phyloP scores from a whole-genome alignment of 176 grass and related monocot species.

The Oryza coarctata region DNA sequence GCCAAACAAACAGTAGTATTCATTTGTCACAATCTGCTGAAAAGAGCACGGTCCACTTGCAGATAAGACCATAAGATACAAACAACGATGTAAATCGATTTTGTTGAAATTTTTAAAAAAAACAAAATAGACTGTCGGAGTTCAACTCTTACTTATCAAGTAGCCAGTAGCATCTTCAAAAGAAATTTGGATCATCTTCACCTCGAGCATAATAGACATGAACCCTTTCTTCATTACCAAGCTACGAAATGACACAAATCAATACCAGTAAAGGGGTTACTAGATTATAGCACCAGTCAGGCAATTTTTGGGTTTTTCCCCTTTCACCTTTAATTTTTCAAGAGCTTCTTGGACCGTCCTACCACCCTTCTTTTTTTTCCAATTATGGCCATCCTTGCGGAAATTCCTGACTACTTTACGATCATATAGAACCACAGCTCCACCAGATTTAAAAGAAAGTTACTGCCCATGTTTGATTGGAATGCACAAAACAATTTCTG shows the following conservation, averaged over 20 bases:
- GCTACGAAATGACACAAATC: slow-evolving; percentile 49
- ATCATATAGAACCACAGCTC: slow-evolving; percentile 82
- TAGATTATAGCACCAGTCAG: slow-evolving; percentile 19
- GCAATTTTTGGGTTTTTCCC: slow-evolving; percentile 29
- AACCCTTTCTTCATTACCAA: slow-evolving; percentile 92
- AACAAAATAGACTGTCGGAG: background rate
- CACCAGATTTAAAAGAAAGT: slow-evolving; percentile 53
- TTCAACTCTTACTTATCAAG: slow-evolving; percentile 78
- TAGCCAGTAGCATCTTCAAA: slow-evolving; percentile 92
- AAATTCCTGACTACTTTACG: slow-evolving; percentile 93
- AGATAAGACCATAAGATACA: slow-evolving; percentile 7
- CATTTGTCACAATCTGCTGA: background rate
- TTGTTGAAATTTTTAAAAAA: background rate
- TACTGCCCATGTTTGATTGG: background rate
- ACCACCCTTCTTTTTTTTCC: slow-evolving; percentile 99
- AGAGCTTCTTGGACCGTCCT: slow-evolving; percentile 98
- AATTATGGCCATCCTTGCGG: slow-evolving; percentile 90
- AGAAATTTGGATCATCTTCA: slow-evolving; percentile 92
- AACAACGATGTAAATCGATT: slow-evolving; percentile 19
- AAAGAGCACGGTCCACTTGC: background rate
- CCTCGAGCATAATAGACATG: slow-evolving; percentile 99
- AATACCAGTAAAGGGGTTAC: slow-evolving; percentile 17
- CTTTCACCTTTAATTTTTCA: slow-evolving; percentile 88
- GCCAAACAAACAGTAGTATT: background rate
- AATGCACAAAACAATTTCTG: slow-evolving; percentile 20